Evolutionary conservation across 805 yeast species (phyloP), one percentile per base, ranked within the genome.

Genomic region (Gaillardinia entomophila): DNA sequence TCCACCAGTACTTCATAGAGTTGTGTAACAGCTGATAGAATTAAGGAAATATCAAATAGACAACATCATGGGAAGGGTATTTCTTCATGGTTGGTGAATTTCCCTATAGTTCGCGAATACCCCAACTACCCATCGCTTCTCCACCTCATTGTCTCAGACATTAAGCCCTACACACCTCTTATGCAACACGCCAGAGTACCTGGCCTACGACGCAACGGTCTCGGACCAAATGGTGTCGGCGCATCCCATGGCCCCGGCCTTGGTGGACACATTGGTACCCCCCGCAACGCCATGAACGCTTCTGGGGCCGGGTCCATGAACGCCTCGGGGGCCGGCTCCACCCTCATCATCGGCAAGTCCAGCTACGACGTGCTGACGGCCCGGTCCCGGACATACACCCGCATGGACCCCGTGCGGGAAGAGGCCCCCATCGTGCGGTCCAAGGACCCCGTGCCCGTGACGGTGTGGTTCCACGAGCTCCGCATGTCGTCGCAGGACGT

Each of bases 1-100:
- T 84, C 48, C 94, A 84, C 51, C 68, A 72, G 45, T 83, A 86
- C 83, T 84, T 79, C 51, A 43, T 82, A 23, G 66, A 65, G n/a
- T n/a, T n/a, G n/a, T n/a, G n/a, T n/a, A n/a, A n/a, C n/a, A n/a
- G n/a, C n/a, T n/a, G n/a, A n/a, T n/a, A n/a, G n/a, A n/a, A n/a
- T n/a, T n/a, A n/a, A n/a, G n/a, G n/a, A n/a, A n/a, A n/a, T n/a
- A n/a, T n/a, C n/a, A n/a, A n/a, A n/a, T n/a, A n/a, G n/a, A n/a
- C n/a, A n/a, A n/a, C n/a, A n/a, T n/a, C n/a, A n/a, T n/a, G n/a
- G n/a, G n/a, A n/a, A n/a, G n/a, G n/a, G n/a, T n/a, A n/a, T n/a
- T n/a, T n/a, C n/a, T n/a, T n/a, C n/a, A n/a, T n/a, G n/a, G n/a
- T n/a, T n/a, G n/a, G n/a, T n/a, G n/a, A n/a, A n/a, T n/a, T n/a